phyloP scores from a whole-genome alignment of 306 rosid genomes.

The Arachis stenosperma region DNA sequence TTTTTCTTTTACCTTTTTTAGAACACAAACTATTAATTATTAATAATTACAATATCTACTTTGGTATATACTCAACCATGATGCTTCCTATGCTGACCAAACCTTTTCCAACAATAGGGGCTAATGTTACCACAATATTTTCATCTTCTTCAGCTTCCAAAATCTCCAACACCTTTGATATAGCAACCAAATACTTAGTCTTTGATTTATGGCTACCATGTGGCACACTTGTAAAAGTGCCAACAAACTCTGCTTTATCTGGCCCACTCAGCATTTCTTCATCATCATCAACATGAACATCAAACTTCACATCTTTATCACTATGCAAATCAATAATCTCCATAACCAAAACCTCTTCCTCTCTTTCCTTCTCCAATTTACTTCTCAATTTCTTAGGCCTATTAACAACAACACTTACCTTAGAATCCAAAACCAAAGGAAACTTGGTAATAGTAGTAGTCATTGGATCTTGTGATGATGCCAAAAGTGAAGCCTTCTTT shows the following conservation, averaged over 20 bases:
- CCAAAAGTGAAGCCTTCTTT: not conserved
- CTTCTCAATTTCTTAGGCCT: conserved; percentile 54
- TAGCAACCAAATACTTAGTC: conserved; percentile 48
- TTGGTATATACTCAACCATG: conserved; percentile 23
- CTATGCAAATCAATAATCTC: conserved; percentile 58
- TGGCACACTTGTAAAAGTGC: conserved; percentile 66
- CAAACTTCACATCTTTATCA: conserved; percentile 54
- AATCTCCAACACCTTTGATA: conserved; percentile 63
- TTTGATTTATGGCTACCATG: conserved; percentile 29
- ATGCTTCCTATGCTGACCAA: not conserved
- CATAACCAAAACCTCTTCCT: conserved; percentile 60
- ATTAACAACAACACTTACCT: conserved; percentile 45
- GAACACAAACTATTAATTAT: no score
- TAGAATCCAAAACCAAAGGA: conserved; percentile 52
- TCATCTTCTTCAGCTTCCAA: conserved; percentile 70
- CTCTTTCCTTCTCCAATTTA: conserved; percentile 41
- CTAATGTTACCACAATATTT: conserved; percentile 57
- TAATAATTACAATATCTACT: not conserved
- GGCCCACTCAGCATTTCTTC: conserved; percentile 52
- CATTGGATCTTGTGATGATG: not conserved
- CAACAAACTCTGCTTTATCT: conserved; percentile 60
- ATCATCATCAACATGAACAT: conserved; percentile 67
- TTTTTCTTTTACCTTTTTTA: no score
- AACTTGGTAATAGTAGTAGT: conserved; percentile 5
- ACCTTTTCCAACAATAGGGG: conserved; percentile 43